Base-by-base conservation (phyloP, 768 basidiomycete genomes). In the Chiua virens region DNA sequence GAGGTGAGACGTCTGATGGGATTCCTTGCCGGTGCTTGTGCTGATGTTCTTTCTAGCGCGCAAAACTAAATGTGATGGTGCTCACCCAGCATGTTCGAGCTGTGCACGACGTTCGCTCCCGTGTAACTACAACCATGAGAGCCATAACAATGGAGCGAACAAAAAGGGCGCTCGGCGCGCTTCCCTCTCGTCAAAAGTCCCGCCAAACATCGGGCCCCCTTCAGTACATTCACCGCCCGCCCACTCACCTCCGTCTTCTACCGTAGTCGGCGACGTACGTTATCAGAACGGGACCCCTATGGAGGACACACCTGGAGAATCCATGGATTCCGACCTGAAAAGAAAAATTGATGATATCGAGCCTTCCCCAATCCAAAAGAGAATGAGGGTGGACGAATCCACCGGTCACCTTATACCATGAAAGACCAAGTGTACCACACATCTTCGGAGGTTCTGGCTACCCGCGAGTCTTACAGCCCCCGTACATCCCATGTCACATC, bases 61-160 rank as follows among this genome's bases (percentile, higher is more conserved):
- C 53, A 92, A 92, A 74, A 92, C 90, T 18, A 86, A 89, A 66
- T 92, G 90, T 60, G 90, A 92, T 67, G 90, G 90, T 36, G 86
- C 78, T n/a, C 88, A 89, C 62, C 90, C 90, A 27, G 79, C 85
- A 23, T 92, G 90, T 66, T 83, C 86, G 47, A 90, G 89, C 70
- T 92, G 90, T 68, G 81, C 85, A 52, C 86, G 87, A 53, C 76
- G 90, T 57, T 79, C 80, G 38, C 75, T 92, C 64, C 75, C 79
- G 39, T 92, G 90, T 75, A 87, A 84, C 67, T 92, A 92, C 71
- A 85, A 86, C 37, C 87, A 91, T 61, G 87, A 89, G 57, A 72
- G 70, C 18, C 57, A 40, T 49, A 51, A 41, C 37, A 67, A 64
- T 8, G 67, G 69, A 20, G 54, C 53, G 30, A 56, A 57, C 41